Evolutionary conservation across 495 filamentous ascomycete species (phyloP), one percentile per base, ranked within the genome.

Genomic region (Sabuloglossum arenarium): DNA sequence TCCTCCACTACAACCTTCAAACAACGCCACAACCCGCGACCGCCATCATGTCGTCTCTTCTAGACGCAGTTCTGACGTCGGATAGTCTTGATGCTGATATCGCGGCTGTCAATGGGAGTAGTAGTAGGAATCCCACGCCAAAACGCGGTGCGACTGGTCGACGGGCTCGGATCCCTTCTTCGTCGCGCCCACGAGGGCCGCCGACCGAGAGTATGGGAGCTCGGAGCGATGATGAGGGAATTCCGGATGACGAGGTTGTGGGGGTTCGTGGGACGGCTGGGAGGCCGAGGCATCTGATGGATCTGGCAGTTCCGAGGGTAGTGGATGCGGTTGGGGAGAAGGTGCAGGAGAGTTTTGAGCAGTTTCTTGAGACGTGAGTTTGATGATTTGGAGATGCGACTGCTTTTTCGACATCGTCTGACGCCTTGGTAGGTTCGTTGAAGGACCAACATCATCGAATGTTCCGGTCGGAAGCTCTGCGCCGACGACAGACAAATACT

Each of bases 401-500:
- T 14, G 4, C 61, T 21, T 43, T 10, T 43, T n/a, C 3, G 39
- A 2, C 31, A 19, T 24, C 3, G 27, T 60, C 60, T 68, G 55
- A 34, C 53, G 30, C 25, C 1, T 29, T 56, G n/a, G 43, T 59
- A 88, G 84, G 55, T 89, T 77, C 65, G 73, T 82, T 27, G 88
- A 95, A 62, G 84, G 91, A 25, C 81, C 83, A 3, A 71, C 74
- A 4, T 73, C 80, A 5, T 88, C 87, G 11, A 79, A 75, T 12
- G 85, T 84, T 0, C 75, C 80, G 0, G 89, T 88, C 24, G 85
- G 81, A 62, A 51, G 43, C 19, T 27, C 25, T n/a, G 80, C 80
- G 29, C 67, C 79, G 23, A 81, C 80, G 24, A 91, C 84, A 23
- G 84, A 94, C 66, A 91, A 87, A 65, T 96, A 96, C 73, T 99